These are phyloP conservation scores for Penicillium cinerascens DNA, from an alignment of 495 filamentous ascomycete genomes.

Conservation along the genomic window DNA sequence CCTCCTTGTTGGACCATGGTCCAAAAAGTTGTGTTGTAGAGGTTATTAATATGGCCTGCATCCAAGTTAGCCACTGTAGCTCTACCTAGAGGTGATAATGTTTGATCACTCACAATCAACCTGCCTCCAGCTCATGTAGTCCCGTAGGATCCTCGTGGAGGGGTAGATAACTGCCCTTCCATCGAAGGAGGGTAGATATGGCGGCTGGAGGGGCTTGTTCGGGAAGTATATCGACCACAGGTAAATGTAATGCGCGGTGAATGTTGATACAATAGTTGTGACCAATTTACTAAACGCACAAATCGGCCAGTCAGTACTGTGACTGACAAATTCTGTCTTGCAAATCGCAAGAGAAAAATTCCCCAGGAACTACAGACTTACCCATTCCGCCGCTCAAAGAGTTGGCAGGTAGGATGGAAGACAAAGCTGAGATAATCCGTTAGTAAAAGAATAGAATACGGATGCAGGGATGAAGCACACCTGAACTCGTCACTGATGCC, in stretches of 20 bases:
- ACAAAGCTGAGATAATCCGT: constrained; percentile 61
- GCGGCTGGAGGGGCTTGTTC: constrained; percentile 59
- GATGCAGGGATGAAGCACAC: constrained; percentile 33
- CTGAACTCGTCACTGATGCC: constrained; percentile 94
- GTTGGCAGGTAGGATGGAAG: constrained; percentile 69
- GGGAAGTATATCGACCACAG: constrained; percentile 77
- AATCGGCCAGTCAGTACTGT: neutral
- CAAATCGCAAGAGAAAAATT: neutral
- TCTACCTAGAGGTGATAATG: neutral
- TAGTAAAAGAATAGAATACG: neutral
- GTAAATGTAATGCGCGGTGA: constrained; percentile 86
- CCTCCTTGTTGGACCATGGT: constrained; percentile 73
- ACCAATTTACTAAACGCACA: constrained; percentile 66
- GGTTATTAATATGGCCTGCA: constrained; percentile 87
- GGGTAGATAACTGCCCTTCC: constrained; percentile 89
- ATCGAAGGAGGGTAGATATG: constrained; percentile 80
- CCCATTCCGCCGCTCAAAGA: constrained; percentile 87
- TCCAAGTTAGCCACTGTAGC: neutral
- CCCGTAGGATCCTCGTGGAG: constrained; percentile 68
- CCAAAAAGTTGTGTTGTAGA: constrained; percentile 98
- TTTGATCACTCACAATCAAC: constrained; percentile 70
- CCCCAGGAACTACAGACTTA: constrained; percentile 35
- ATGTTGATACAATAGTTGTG: constrained; percentile 85
- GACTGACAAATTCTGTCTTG: neutral
- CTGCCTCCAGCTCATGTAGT: constrained; percentile 97